A percentile compares a stretch with the other conserved stretches of the same genome.
Conservation (phyloP, 495 filamentous ascomycete genomes). For the Bacidia gigantensis region DNA sequence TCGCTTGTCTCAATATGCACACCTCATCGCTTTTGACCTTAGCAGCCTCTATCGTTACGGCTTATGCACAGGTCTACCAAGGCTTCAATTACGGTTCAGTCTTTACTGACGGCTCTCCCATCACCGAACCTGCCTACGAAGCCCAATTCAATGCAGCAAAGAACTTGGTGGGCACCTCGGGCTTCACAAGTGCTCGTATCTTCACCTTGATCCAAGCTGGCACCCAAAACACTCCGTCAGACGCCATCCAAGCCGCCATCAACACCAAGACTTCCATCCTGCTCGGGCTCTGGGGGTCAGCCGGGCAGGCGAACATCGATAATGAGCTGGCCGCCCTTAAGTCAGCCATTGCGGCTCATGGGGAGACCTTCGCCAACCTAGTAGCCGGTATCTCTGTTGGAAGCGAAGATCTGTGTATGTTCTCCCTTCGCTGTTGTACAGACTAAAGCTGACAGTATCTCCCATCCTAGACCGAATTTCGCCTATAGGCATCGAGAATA, state of each 20-base stretch:
- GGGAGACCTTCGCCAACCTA: slow-evolving; percentile 42
- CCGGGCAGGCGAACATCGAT: slow-evolving; percentile 36
- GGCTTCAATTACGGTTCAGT: slow-evolving; percentile 75
- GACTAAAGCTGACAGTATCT: slow-evolving; percentile 35
- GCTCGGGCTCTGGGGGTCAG: slow-evolving; percentile 69
- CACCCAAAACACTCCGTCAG: slow-evolving; percentile 45
- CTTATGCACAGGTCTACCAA: slow-evolving; percentile 29
- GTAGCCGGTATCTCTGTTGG: slow-evolving; percentile 79
- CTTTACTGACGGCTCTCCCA: slow-evolving; percentile 44
- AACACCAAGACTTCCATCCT: slow-evolving; percentile 54
- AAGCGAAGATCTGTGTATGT: slow-evolving; percentile 59
- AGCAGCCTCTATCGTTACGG: slow-evolving; percentile 1
- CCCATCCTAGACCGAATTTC: slow-evolving; percentile 48
- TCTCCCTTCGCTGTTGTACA: slow-evolving; percentile 49
- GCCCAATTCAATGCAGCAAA: slow-evolving; percentile 55
- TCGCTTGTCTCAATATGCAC: slow-evolving; percentile 1
- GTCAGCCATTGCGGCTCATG: slow-evolving; percentile 48
- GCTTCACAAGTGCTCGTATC: slow-evolving; percentile 57
- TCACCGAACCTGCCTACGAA: slow-evolving; percentile 51
- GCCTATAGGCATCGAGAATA: slow-evolving; percentile 36
- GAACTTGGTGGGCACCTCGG: slow-evolving; percentile 50
- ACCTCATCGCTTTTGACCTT: neutral
- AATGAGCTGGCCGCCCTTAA: slow-evolving; percentile 56
- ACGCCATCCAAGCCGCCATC: slow-evolving; percentile 68
- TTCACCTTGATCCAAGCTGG: slow-evolving; percentile 45